Conservation (phyloP, 108 stramenopile genomes). For the Cyclotella distinguenda region DNA sequence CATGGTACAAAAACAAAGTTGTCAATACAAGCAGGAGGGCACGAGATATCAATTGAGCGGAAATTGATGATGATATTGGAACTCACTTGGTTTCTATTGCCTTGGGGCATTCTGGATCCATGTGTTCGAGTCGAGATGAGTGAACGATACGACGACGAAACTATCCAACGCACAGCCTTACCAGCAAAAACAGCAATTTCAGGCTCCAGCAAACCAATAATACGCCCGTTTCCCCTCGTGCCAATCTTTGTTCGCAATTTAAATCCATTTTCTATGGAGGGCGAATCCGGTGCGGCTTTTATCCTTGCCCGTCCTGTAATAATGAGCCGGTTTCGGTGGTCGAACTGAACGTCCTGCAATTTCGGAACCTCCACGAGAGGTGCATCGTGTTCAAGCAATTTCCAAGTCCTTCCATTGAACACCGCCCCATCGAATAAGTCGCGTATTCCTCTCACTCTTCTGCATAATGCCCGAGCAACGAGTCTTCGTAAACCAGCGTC, state of each 20-base stretch:
- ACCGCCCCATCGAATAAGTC: slow-evolving; percentile 86
- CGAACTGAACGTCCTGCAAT: slow-evolving; percentile 80
- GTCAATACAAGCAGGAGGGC: neutral
- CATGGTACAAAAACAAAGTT: neutral
- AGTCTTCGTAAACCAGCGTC: slow-evolving; percentile 75
- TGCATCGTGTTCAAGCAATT: slow-evolving; percentile 58
- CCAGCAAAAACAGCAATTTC: slow-evolving; percentile 74
- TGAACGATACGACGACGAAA: neutral
- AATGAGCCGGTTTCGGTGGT: slow-evolving; percentile 63
- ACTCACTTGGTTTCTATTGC: slow-evolving; percentile 67
- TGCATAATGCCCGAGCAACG: slow-evolving; percentile 70
- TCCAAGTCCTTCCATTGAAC: slow-evolving; percentile 81
- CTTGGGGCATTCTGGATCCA: slow-evolving; percentile 63
- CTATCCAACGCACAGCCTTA: neutral
- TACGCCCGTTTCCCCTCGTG: slow-evolving; percentile 66
- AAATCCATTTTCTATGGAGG: slow-evolving; percentile 77
- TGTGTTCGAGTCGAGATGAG: no score
- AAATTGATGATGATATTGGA: no score
- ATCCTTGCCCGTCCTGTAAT: slow-evolving; percentile 81
- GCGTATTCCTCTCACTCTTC: slow-evolving; percentile 69
- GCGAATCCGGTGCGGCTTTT: slow-evolving; percentile 43
- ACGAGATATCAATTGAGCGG: no score
- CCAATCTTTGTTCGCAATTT: slow-evolving; percentile 85
- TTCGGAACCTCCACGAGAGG: slow-evolving; percentile 79
- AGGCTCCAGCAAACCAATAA: slow-evolving; percentile 70